Percentiles rank a stretch among this genome's conserved stretches.
Evolutionary conservation across 2,329 filamentous ascomycete genomes (phyloP).

Genomic region (Colletotrichum karsti): DNA sequence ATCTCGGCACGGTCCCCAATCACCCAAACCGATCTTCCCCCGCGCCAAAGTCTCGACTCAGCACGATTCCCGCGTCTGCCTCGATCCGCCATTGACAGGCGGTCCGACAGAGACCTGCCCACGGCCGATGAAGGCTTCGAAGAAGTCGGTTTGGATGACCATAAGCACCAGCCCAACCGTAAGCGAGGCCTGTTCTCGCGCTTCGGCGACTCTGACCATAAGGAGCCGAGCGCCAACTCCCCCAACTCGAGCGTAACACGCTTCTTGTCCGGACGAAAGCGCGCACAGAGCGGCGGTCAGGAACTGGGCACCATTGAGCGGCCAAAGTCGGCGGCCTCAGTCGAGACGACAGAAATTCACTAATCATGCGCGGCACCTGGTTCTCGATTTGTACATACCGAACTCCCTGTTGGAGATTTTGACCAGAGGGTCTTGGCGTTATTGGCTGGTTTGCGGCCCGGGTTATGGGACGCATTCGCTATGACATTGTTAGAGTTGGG

Average conservation of each 20-base stretch:
- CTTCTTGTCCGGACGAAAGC: conserved; percentile 78
- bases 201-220: conserved; percentile 70
- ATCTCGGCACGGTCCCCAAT: conserved; percentile 89
- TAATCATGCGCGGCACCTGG: background rate
- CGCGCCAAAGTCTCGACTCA: conserved; percentile 84
- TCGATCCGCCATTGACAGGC: conserved; percentile 66
- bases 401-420: background rate
- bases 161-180: conserved; percentile 52
- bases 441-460: background rate
- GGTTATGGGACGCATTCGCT: conserved; percentile 17
- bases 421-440: conserved; percentile 21
- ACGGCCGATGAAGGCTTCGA: conserved; percentile 84
- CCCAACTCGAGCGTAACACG: conserved; percentile 52
- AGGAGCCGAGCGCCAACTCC: conserved; percentile 40
- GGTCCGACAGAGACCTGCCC: conserved; percentile 66
- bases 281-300: conserved; percentile 74
- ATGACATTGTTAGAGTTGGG: conserved; percentile 21
- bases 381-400: conserved; percentile 3
- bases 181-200: conserved; percentile 82
- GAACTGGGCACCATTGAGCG: conserved; percentile 74
- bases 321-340: conserved; percentile 37
- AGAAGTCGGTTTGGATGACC: conserved; percentile 88
- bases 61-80: conserved; percentile 70
- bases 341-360: conserved; percentile 33
- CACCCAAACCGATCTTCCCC: conserved; percentile 63